Evolutionary conservation across 2,329 filamentous ascomycete genomes (phyloP).

Genomic region (Penicillium sp.): DNA sequence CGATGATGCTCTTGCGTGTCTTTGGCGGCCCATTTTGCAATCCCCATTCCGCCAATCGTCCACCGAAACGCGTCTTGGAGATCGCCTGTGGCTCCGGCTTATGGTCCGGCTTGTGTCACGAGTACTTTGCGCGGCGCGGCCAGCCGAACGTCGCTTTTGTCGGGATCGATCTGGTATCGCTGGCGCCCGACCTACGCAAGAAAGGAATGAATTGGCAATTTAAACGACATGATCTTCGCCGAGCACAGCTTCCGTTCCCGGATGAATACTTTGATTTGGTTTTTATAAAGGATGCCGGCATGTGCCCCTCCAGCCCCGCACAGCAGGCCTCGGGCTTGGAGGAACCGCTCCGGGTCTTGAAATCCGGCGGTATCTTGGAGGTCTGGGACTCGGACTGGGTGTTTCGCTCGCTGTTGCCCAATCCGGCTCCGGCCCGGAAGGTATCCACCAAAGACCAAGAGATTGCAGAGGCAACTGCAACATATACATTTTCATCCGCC

Average conservation of each 20-base stretch:
- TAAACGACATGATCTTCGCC: slow-evolving; percentile 77
- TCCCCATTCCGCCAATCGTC: slow-evolving; percentile 57
- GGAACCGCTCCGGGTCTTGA: slow-evolving; percentile 70
- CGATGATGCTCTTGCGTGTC: slow-evolving; percentile 71
- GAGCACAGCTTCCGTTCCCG: slow-evolving; percentile 68
- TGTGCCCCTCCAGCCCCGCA: slow-evolving; percentile 55
- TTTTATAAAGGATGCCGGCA: slow-evolving; percentile 76
- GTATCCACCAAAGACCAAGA: slow-evolving; percentile 57
- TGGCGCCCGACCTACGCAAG: slow-evolving; percentile 59
- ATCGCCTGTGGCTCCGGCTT: slow-evolving; percentile 81
- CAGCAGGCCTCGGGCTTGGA: slow-evolving; percentile 56
- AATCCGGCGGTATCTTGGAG: slow-evolving; percentile 72
- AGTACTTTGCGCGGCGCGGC: slow-evolving; percentile 65
- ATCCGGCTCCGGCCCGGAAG: slow-evolving; percentile 57
- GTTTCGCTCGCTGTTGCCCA: slow-evolving; percentile 74
- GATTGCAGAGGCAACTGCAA: slow-evolving; percentile 63
- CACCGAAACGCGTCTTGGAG: slow-evolving; percentile 74
- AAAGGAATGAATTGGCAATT: slow-evolving; percentile 83
- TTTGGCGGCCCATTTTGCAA: slow-evolving; percentile 76
- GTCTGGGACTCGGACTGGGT: slow-evolving; percentile 85
- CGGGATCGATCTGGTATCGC: slow-evolving; percentile 71
- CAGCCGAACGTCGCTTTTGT: slow-evolving; percentile 68
- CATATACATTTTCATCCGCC: slow-evolving; percentile 74
- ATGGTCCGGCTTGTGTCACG: slow-evolving; percentile 84
- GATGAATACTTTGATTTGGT: slow-evolving; percentile 79